A percentile compares a stretch with the other conserved stretches of the same genome.
Evolutionary conservation across 1,139 yeast genomes (phyloP).

Genomic region (Suhomyces anneliseae): DNA sequence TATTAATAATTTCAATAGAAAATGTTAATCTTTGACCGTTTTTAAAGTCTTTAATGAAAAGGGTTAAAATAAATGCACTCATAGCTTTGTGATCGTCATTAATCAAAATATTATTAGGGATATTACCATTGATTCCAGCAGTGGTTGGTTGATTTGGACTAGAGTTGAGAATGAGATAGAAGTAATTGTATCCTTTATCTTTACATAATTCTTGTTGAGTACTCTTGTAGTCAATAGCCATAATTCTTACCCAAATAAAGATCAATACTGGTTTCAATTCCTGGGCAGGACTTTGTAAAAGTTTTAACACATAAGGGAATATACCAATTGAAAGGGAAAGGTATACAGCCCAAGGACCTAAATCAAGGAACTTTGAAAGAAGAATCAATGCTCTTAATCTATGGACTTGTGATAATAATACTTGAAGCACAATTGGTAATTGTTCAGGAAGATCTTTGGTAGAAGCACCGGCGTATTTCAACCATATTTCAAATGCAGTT

Average conservation of each 20-base stretch:
- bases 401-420: conserved; percentile 88
- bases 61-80: conserved; percentile 86
- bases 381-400: conserved; percentile 84
- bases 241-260: conserved; percentile 95
- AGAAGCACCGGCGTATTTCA: conserved; percentile 79
- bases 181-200: conserved; percentile 88
- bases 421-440: conserved; percentile 90
- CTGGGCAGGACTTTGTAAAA: conserved; percentile 92
- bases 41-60: conserved; percentile 77
- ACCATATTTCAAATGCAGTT: conserved; percentile 96
- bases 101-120: conserved; percentile 30
- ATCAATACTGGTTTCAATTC: conserved; percentile 92
- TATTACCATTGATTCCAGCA: conserved; percentile 21
- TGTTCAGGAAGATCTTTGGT: conserved; percentile 91
- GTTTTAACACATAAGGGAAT: conserved; percentile 88
- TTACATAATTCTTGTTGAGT: conserved; percentile 91
- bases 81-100: conserved; percentile 89
- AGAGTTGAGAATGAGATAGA: conserved; percentile 66
- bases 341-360: conserved; percentile 98
- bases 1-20: conserved; percentile 68
- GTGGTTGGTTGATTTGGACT: conserved; percentile 28
- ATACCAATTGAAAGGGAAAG: conserved; percentile 91
- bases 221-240: conserved; percentile 90
- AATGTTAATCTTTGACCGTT: conserved; percentile 81
- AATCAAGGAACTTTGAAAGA: conserved; percentile 79